Evolutionary conservation across 2,329 filamentous ascomycete genomes (phyloP).

Genomic region (Hortaea werneckii): DNA sequence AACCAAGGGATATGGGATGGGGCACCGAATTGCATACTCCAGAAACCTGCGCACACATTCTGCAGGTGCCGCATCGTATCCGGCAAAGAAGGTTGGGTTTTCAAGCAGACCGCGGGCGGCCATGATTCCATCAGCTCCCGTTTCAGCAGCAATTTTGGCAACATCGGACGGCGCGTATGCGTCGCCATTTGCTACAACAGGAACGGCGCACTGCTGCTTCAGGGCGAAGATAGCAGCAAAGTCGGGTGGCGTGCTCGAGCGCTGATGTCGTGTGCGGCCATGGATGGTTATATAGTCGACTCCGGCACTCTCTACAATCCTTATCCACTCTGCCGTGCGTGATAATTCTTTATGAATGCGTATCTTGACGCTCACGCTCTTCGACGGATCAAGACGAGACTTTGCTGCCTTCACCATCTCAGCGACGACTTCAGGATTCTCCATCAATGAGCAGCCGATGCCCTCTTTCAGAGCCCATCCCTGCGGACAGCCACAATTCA

Average conservation of each 20-base stretch:
- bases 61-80: constrained; percentile 48
- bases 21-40: constrained; percentile 44
- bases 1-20: constrained; percentile 53
- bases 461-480: constrained; percentile 60
- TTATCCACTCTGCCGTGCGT: constrained; percentile 49
- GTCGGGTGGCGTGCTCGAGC: constrained; percentile 52
- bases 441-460: constrained; percentile 61
- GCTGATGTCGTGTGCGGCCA: constrained; percentile 52
- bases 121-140: constrained; percentile 48
- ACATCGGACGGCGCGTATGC: constrained; percentile 46
- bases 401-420: constrained; percentile 54
- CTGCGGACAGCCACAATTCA: constrained; percentile 66
- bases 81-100: constrained; percentile 57
- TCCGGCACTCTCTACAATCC: constrained; percentile 49
- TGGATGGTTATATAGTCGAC: constrained; percentile 64
- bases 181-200: constrained; percentile 59
- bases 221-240: constrained; percentile 50
- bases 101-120: constrained; percentile 57
- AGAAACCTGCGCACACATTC: constrained; percentile 55
- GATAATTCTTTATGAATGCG: constrained; percentile 54
- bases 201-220: constrained; percentile 44
- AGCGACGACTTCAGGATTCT: constrained; percentile 52
- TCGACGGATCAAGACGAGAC: constrained; percentile 35
- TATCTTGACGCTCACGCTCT: constrained; percentile 62
- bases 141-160: constrained; percentile 21